Evolutionary conservation across 495 filamentous ascomycete genomes (phyloP).

Genomic region (Penicillium flavigenum): DNA sequence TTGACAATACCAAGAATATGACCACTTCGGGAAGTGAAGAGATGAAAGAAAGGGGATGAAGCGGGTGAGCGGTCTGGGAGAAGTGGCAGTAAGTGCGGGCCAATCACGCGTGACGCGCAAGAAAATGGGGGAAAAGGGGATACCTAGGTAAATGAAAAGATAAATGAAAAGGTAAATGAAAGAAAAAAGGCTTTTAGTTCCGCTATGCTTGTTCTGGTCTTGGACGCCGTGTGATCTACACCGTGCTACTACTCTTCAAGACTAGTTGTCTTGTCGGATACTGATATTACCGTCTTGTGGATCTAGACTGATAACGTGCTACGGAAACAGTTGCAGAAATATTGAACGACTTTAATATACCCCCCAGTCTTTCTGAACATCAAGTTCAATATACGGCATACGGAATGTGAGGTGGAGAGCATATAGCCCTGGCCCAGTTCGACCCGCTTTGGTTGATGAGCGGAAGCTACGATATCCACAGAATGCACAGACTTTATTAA

Average conservation of each 20-base stretch:
- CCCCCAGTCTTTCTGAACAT: not conserved
- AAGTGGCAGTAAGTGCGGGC: slow-evolving; percentile 22
- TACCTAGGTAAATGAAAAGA: no score
- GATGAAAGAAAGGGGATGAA: slow-evolving; percentile 28
- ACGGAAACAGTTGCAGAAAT: not conserved
- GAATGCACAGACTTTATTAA: slow-evolving; percentile 8
- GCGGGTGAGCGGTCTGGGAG: slow-evolving; percentile 23
- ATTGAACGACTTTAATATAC: not conserved
- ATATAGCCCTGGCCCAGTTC: slow-evolving; percentile 3
- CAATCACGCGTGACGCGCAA: slow-evolving; percentile 25
- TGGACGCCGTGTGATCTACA: slow-evolving; percentile 11
- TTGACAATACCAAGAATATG: not conserved
- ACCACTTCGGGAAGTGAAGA: slow-evolving; percentile 6
- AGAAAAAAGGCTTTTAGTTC: slow-evolving; percentile 2
- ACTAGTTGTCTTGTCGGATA: slow-evolving; percentile 9
- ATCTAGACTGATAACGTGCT: not conserved
- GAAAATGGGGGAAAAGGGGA: slow-evolving; percentile 6
- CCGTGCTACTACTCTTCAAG: slow-evolving; percentile 2
- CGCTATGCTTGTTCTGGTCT: slow-evolving; percentile 8
- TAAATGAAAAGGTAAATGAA: not conserved
- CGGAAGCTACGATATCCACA: slow-evolving; percentile 11
- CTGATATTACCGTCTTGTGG: not conserved
- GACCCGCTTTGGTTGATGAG: slow-evolving; percentile 1
- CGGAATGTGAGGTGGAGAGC: slow-evolving; percentile 4
- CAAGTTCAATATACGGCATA: not conserved